phyloP scores from a whole-genome alignment of 306 rosid genomes.

The Cucurbita maxima region DNA sequence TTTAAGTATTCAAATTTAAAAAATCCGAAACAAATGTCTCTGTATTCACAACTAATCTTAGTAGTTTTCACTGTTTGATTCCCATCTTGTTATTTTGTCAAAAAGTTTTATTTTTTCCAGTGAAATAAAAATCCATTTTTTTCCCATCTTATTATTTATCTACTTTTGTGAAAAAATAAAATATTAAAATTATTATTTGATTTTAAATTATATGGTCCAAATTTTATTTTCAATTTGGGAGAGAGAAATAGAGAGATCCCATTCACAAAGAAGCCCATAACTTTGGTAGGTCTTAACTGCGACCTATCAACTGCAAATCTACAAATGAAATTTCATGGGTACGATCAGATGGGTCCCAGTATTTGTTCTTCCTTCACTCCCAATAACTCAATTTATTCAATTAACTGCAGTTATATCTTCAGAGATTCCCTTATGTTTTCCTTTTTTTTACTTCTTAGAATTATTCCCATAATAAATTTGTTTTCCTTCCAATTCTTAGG shows the following conservation, averaged over 20 bases:
- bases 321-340: constrained; percentile 12
- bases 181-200: background rate
- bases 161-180: background rate
- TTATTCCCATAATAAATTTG: background rate
- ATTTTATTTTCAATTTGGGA: background rate
- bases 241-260: background rate
- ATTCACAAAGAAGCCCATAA: background rate
- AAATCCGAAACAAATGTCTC: background rate
- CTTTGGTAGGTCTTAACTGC: constrained; percentile 11
- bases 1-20: background rate
- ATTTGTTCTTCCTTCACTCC: constrained; percentile 13
- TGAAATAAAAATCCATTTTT: background rate
- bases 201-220: background rate
- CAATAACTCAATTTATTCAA: background rate
- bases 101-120: background rate
- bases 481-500: constrained; percentile 4
- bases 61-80: background rate
- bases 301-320: constrained; percentile 4
- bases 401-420: background rate
- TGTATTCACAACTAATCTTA: background rate
- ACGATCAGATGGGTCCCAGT: constrained; percentile 44
- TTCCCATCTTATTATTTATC: background rate
- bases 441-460: constrained; percentile 9
- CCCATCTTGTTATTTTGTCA: background rate
- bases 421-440: background rate